Evolutionary conservation across 768 basidiomycete genomes (phyloP).

Genomic region (Russula sp.): DNA sequence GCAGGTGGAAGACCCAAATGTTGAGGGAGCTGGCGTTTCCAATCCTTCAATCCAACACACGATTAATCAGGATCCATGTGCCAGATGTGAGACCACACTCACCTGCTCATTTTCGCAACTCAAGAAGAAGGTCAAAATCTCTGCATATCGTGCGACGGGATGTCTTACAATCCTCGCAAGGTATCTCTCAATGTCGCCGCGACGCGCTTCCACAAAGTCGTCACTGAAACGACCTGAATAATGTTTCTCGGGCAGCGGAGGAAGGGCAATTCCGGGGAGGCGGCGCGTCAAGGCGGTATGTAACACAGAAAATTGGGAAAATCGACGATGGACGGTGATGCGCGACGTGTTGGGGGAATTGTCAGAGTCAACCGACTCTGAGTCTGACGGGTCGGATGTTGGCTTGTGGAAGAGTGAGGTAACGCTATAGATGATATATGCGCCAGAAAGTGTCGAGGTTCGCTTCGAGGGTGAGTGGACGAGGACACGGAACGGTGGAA

Average conservation of each 20-base stretch:
- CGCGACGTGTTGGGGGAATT: constrained; percentile 44
- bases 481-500: constrained; percentile 67
- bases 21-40: constrained; percentile 60
- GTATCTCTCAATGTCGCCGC: constrained; percentile 80
- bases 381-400: constrained; percentile 29
- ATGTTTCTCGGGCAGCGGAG: constrained; percentile 82
- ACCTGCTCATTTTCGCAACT: constrained; percentile 73
- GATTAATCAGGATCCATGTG: background rate
- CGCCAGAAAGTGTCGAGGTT: constrained; percentile 59
- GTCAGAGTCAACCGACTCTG: constrained; percentile 31
- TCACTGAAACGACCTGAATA: constrained; percentile 77
- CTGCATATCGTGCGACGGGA: constrained; percentile 73
- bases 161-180: constrained; percentile 67
- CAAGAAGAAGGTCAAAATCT: constrained; percentile 77
- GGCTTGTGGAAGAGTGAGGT: constrained; percentile 64
- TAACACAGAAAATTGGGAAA: constrained; percentile 79
- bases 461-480: constrained; percentile 82
- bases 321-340: constrained; percentile 77
- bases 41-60: constrained; percentile 51
- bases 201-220: constrained; percentile 78
- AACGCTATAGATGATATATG: constrained; percentile 72
- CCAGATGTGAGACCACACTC: constrained; percentile 34
- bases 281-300: constrained; percentile 66
- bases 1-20: constrained; percentile 60
- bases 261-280: constrained; percentile 73